Evolutionary conservation across 2,329 filamentous ascomycete species (phyloP).

Genomic region (Myriangium duriaei): DNA sequence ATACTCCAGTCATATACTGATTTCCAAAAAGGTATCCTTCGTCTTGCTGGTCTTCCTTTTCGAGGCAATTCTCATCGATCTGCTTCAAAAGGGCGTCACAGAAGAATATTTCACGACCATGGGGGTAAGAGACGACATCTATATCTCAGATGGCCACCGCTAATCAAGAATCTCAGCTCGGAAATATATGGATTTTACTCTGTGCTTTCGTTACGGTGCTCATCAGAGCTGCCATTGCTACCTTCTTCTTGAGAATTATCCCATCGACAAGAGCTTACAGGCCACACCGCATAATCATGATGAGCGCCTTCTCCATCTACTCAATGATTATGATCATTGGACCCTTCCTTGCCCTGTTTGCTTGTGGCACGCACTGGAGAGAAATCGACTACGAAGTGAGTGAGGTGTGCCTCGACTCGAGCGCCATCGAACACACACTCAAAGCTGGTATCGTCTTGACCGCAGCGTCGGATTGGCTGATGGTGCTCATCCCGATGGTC

Average conservation of each 20-base stretch:
- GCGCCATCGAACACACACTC: not conserved
- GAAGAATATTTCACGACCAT: not conserved
- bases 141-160: not conserved
- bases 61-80: not conserved
- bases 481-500: constrained; percentile 28
- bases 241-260: constrained; percentile 9
- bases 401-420: not conserved
- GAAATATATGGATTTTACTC: not conserved
- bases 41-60: not conserved
- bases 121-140: not conserved
- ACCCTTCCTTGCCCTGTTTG: constrained; percentile 7
- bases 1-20: not conserved
- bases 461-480: constrained; percentile 17
- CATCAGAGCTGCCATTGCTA: constrained; percentile 6
- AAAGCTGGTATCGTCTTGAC: not conserved
- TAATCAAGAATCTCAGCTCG: not conserved
- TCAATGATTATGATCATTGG: constrained; percentile 2
- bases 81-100: not conserved
- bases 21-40: not conserved
- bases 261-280: constrained; percentile 3
- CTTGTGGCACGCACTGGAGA: constrained; percentile 2
- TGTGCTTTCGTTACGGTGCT: constrained; percentile 1
- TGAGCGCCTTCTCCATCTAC: constrained; percentile 4
- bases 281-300: constrained; percentile 3
- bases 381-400: not conserved